Base-by-base conservation (phyloP, 2,329 filamentous ascomycete species). In the Microdochium paspali region DNA sequence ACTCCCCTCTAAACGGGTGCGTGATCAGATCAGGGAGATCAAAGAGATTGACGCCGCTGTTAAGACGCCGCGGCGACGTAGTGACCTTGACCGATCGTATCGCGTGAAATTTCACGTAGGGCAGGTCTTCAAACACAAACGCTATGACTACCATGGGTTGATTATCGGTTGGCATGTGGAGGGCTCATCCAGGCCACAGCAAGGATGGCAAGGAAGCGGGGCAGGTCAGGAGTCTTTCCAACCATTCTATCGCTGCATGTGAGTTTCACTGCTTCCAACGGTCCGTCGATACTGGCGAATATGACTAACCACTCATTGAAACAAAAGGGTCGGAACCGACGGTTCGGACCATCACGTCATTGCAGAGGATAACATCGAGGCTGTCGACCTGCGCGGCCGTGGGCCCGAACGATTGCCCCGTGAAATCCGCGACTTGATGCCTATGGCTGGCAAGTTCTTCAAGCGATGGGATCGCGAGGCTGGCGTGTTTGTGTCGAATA, bases 201-300 rank as follows among this genome's bases (percentile, higher is more conserved):
- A 23, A 49, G 50, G 12, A 51, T 62, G 46, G 60, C 58, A 26
- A 55, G 51, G 49, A 55, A 59, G 46, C 56, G 59, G 24, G 53
- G 53, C 18, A 47, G 74, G 52, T 84, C 74, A 58, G 76, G 68
- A 70, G 72, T 67, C 72, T 46, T 83, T 80, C 2, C 69, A 88
- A 65, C 82, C 82, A 28, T 95, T 89, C 57, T 96, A 95, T 62
- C 85, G 90, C 56, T 87, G 87, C 58, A 72, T 96, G 88, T 95
- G 69, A 74, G 89, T 80, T 44, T 47, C 42, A 39, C 32, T 13
- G 13, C 26, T n/a, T n/a, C 21, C 39, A 40, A 6, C 15, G 7
- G 9, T 40, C 18, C 32, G 6, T 40, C 32, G 6, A n/a, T 18
- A 6, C 15, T 40, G 15, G 32, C 7, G 9, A 40, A 18, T n/a